Percentiles rank a stretch among this genome's conserved stretches.
Conservation (phyloP, 345 rosid genomes). For the Gossypium longicalyx region DNA sequence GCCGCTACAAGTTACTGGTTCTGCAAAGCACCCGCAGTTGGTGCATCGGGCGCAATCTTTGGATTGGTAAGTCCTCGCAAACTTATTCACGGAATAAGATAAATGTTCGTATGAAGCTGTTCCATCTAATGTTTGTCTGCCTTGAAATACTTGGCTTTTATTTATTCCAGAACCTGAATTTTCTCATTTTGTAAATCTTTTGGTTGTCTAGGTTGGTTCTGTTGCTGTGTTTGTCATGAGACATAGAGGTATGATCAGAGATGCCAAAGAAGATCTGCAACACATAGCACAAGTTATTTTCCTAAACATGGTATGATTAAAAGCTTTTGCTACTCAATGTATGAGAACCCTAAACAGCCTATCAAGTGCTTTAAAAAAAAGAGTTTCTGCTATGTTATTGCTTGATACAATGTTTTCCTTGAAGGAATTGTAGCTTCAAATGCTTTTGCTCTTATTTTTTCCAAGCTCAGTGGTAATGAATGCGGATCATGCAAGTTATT, state of each 20-base stretch:
- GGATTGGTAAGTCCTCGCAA: conserved; percentile 60
- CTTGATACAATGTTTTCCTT: background rate
- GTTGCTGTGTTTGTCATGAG: conserved; percentile 61
- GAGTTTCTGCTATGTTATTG: background rate
- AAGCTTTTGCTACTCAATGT: conserved; percentile 10
- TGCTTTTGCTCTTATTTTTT: background rate
- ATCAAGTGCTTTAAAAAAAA: background rate
- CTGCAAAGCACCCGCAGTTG: conserved; percentile 71
- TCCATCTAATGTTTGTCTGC: background rate
- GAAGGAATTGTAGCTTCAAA: background rate
- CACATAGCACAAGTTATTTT: conserved; percentile 64
- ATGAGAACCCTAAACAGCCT: background rate
- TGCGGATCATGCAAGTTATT: conserved; percentile 45
- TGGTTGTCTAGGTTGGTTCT: conserved; percentile 62
- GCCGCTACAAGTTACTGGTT: conserved; percentile 70
- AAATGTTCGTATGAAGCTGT: background rate
- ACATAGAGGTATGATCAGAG: conserved; percentile 55
- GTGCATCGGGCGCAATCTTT: conserved; percentile 92
- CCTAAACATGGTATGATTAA: conserved; percentile 60
- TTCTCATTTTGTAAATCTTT: background rate
- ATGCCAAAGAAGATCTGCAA: conserved; percentile 63
- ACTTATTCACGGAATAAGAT: background rate
- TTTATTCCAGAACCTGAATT: no score
- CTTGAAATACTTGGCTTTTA: background rate
- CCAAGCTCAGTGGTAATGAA: background rate